Conservation (phyloP, 2,329 filamentous ascomycete genomes). For the Teratosphaeria pseudoeucalypti region DNA sequence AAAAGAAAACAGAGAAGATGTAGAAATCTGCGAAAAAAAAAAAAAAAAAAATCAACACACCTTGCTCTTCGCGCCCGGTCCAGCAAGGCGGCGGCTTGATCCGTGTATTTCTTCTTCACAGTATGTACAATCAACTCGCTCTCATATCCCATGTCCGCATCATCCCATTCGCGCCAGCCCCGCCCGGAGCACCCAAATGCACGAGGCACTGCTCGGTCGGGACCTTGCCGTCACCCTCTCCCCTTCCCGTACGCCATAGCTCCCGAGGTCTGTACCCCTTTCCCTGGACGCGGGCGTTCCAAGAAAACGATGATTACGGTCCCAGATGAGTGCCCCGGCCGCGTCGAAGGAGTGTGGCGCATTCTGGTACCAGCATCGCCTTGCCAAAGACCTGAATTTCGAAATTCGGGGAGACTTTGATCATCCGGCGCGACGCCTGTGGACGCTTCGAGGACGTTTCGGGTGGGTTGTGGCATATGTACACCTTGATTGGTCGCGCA, state of each 20-base stretch:
- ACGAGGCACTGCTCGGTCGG: background rate
- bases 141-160: background rate
- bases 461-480: background rate
- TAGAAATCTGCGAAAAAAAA: background rate
- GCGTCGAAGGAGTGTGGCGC: background rate
- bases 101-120: background rate
- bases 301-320: background rate
- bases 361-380: background rate
- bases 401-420: too few species aligned
- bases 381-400: background rate
- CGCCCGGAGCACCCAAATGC: background rate
- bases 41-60: background rate
- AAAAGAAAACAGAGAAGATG: too few species aligned
- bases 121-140: background rate
- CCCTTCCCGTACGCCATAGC: background rate
- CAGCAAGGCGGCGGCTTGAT: background rate
- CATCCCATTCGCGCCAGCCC: background rate
- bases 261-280: background rate
- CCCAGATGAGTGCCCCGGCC: background rate
- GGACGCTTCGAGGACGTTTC: too few species aligned
- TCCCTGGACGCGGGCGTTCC: background rate
- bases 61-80: background rate
- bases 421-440: too few species aligned
- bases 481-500: background rate
- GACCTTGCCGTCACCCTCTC: background rate